These are phyloP conservation scores for Trichosporon sp. DNA, from an alignment of 1,284 basidiomycete species.

Conservation along the genomic window DNA sequence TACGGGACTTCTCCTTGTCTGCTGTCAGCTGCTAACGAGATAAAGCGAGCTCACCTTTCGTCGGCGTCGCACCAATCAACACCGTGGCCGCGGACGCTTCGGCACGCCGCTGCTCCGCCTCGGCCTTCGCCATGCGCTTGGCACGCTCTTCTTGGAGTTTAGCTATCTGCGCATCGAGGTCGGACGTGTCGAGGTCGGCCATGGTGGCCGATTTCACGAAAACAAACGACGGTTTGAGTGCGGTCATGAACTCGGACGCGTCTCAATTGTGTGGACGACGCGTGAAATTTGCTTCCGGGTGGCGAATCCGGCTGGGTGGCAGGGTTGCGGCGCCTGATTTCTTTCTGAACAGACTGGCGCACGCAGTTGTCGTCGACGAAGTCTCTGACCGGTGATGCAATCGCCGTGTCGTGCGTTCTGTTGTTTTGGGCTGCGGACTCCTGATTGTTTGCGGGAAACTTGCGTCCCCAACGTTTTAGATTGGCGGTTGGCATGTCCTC, in stretches of 20 bases:
- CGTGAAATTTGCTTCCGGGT: slow-evolving; percentile 15
- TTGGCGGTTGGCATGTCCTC: too few species aligned
- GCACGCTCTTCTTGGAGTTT: slow-evolving; percentile 38
- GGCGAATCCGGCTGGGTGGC: neutral
- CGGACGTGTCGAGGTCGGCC: slow-evolving; percentile 32
- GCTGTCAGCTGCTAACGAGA: neutral
- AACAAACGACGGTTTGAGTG: neutral
- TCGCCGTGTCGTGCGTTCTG: too few species aligned
- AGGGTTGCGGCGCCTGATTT: slow-evolving; percentile 9
- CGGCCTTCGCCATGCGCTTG: slow-evolving; percentile 33
- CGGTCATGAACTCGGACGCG: neutral
- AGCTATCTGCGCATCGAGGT: slow-evolving; percentile 48
- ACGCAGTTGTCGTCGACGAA: too few species aligned
- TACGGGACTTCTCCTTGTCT: slow-evolving; percentile 3
- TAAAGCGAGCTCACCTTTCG: slow-evolving; percentile 28
- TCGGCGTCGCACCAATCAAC: slow-evolving; percentile 45
- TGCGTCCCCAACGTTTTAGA: too few species aligned
- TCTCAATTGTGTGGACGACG: neutral
- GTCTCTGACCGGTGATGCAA: too few species aligned
- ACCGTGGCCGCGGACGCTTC: slow-evolving; percentile 41
- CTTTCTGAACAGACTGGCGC: neutral
- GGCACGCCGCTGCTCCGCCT: slow-evolving; percentile 23
- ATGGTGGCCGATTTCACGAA: neutral
- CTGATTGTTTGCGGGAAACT: too few species aligned
- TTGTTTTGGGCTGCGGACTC: too few species aligned